Base-by-base conservation (phyloP, 2,329 filamentous ascomycete genomes). In the Achaetomium macrosporum region DNA sequence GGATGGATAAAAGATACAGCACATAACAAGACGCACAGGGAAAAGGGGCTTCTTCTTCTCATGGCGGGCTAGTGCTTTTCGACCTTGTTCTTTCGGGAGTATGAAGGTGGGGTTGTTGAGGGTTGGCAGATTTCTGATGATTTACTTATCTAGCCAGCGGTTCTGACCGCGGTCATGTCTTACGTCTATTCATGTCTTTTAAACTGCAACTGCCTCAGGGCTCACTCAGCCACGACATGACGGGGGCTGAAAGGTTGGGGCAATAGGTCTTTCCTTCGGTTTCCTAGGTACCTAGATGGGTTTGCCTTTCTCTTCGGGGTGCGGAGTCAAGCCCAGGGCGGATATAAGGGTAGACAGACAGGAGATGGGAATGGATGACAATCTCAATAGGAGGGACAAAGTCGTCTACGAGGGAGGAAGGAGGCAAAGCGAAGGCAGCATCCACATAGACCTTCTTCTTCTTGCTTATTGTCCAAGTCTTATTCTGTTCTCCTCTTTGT, bases 141-240 rank as follows among this genome's bases (percentile, higher is more conserved):
- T 33, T 33, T 9, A 12, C n/a, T 30, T 17, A n/a, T 7, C 25
- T 3, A 16, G 42, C 42, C n/a, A 44, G n/a, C 20, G 39, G 39
- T 35, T 42, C n/a, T 42, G 4, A 25, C 19, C 16, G 17, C 19
- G 36, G 36, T 42, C 20, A 42, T 47, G 31, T 47, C 17, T 41
- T 41, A 40, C 33, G 15, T 20, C n/a, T 15, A 11, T 29, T 29
- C 20, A 15, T n/a, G 5, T 42, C 16, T 20, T 44, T 25, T 42
- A 46, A 41, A 42, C 29, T 17, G 46, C 43, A 29, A 47, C 42
- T 51, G 49, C 49, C 49, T 47, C 49, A 42, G 42, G 49, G 49
- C 43, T 30, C 10, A 29, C 35, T 46, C 36, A 51, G 30, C 30
- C 36, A 30, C 10, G 33, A 35, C 1, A 46, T 51, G 17, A 47